Evolutionary conservation across 176 grass and related monocot genomes (phyloP), one percentile per base, ranked within the genome.

Genomic region (Saccharum spontaneum): DNA sequence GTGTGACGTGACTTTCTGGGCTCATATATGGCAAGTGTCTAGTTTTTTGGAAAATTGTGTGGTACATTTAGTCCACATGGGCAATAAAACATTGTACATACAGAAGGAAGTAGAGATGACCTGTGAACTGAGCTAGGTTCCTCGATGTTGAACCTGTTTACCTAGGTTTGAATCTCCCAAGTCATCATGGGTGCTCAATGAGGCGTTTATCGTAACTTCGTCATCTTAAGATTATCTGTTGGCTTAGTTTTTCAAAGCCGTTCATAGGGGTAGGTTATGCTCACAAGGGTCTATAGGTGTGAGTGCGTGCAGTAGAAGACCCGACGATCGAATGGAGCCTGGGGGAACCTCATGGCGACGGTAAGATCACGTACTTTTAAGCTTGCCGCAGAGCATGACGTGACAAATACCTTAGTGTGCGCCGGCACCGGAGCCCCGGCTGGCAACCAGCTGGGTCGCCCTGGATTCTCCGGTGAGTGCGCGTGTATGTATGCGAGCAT

Each of bases 361-460:
- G 6, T 50, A 4, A 48, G 41, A 52, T 52, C 50, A 55, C 7
- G 0, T 55, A 22, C 22, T 55, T 22, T 55, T 50, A 55, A 22
- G 52, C 2, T 55, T 55, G 18, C 8, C 8, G 0, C 9, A 57
- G 54, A 59, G 54, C 2, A 0, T 59, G 54, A n/a, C 10, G 20
- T n/a, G 20, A n/a, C 0, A 1, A 20, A 20, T 55, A 22, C 20
- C 20, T 55, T 7, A 22, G 0, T 1, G 5, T 54, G 50, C 0
- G 6, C 16, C 0, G 16, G 17, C 1, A 0, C 50, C 16, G 6
- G 52, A 55, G 18, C 52, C 4, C 1, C 1, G 0, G 15, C 0
- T 4, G 34, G 0, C 0, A 5, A 5, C 14, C 3, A 50, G 48
- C n/a, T n/a, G n/a, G 46, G 48, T 16, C 15, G 15, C 48, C 48